phyloP scores from a whole-genome alignment of 805 yeast species.

The Jamesozyma rosinii region DNA sequence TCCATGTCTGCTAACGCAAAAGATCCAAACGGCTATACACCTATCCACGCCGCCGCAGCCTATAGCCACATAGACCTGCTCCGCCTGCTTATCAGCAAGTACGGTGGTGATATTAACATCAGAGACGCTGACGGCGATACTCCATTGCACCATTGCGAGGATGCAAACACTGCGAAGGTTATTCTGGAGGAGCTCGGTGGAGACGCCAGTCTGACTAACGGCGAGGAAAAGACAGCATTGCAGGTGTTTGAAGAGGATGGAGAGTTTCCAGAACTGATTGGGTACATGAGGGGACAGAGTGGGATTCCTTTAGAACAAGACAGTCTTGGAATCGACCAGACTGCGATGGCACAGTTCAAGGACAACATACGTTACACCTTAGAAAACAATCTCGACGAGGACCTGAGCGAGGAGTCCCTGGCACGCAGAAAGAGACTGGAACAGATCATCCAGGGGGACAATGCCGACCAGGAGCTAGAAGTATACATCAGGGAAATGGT shows the following conservation, averaged over 20 bases:
- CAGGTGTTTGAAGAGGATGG: conserved; percentile 74
- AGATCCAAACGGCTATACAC: conserved; percentile 93
- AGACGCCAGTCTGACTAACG: conserved; percentile 52
- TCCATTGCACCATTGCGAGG: conserved; percentile 87
- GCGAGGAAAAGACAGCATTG: conserved; percentile 66
- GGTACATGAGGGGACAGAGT: conserved; percentile 43
- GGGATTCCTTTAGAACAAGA: conserved; percentile 22
- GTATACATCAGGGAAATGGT: conserved; percentile 60
- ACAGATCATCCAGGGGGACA: conserved; percentile 65
- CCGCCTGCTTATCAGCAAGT: conserved; percentile 21
- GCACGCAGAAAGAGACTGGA: conserved; percentile 58
- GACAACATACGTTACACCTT: conserved; percentile 49
- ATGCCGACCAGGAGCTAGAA: conserved; percentile 70
- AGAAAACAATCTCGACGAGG: conserved; percentile 37
- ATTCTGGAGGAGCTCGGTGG: conserved; percentile 64
- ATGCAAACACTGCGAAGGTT: conserved; percentile 49
- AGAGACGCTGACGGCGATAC: conserved; percentile 89
- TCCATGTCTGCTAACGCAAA: conserved; percentile 55
- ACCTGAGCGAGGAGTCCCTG: conserved; percentile 37
- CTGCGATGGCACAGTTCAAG: conserved; percentile 26
- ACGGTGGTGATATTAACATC: conserved; percentile 75
- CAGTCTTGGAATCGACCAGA: conserved; percentile 23
- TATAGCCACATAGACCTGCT: conserved; percentile 74
- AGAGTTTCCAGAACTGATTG: conserved; percentile 71
- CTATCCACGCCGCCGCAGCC: conserved; percentile 95